Evolutionary conservation across 371 early-diverging fungal genomes (phyloP), one percentile per base, ranked within the genome.

Genomic region (Gilbertella persicaria): DNA sequence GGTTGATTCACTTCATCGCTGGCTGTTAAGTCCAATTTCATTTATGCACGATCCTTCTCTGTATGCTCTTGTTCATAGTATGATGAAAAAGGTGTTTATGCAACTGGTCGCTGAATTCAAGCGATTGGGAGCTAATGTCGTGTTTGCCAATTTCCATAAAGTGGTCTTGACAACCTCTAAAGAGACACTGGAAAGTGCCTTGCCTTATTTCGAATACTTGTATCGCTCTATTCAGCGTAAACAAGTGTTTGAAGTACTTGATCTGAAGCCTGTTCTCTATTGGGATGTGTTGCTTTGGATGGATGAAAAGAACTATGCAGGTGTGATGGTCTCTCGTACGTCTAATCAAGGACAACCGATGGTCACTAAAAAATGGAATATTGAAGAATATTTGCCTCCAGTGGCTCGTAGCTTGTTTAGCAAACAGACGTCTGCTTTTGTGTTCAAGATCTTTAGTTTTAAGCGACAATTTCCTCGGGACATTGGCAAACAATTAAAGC

Each of bases 211-310:
- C 6, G 77, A 75, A 12, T 96, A 92, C 64, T 63, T 93, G 1
- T 52, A 87, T 33, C 78, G 86, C 24, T 79, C 88, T 2, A 78
- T 96, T 17, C 67, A 71, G 20, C 72, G 70, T 45, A 88, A 90
- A 60, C 89, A 86, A 5, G 60, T 93, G 10, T 93, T 95, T 69
- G 85, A 84, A 53, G 72, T 84, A 8, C 61, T 88, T n/a, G 82
- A 83, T 43, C 46, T 96, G 50, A 62, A 76, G 4, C 78, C 85
- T 1, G 67, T 69, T 20, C 58, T 80, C 50, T 88, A 84, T 54
- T 97, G 94, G 93, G 79, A 85, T 35, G 78, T 86, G n/a, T 48
- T 95, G 45, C 45, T 94, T 16, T 98, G 97, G 97, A 90, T 95
- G 92, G 95, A 97, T 62, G 75, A 82, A 41, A 81, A 81, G 61